These are phyloP conservation scores for Solanum tarijense DNA, from an alignment of 257 asterid species.

Conservation along the genomic window DNA sequence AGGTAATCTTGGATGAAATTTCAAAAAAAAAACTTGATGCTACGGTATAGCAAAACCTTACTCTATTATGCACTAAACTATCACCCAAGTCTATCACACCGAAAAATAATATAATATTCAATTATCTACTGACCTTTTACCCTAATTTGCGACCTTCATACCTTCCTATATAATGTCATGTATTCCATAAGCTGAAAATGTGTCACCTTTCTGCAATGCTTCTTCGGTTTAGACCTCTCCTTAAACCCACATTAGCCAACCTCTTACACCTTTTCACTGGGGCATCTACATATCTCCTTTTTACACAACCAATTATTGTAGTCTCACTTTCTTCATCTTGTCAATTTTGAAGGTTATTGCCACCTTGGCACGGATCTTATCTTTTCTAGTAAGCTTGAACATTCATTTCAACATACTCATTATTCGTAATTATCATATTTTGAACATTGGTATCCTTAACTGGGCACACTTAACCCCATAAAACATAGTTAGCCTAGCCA, in stretches of 20 bases:
- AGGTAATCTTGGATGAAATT: too few species aligned
- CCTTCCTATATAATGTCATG: not conserved
- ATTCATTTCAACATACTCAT: not conserved
- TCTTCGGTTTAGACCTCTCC: not conserved
- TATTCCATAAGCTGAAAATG: too few species aligned
- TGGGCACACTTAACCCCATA: not conserved
- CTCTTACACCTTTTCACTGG: not conserved
- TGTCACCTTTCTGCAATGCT: not conserved
- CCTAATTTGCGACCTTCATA: not conserved
- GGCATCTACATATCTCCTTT: too few species aligned
- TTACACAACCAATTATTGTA: too few species aligned
- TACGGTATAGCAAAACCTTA: too few species aligned
- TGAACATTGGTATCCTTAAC: not conserved
- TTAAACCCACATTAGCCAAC: not conserved
- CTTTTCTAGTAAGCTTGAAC: not conserved
- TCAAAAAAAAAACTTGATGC: too few species aligned
- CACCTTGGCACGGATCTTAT: not conserved
- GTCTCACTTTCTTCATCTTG: not conserved
- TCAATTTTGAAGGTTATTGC: not conserved
- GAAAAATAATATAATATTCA: not conserved
- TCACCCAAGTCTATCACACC: too few species aligned
- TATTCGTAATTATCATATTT: not conserved
- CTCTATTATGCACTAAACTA: not conserved
- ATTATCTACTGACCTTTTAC: not conserved
- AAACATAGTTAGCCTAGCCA: not conserved